Evolutionary conservation across 2,329 filamentous ascomycete species (phyloP), one percentile per base, ranked within the genome.

Genomic region (Apiospora marii): DNA sequence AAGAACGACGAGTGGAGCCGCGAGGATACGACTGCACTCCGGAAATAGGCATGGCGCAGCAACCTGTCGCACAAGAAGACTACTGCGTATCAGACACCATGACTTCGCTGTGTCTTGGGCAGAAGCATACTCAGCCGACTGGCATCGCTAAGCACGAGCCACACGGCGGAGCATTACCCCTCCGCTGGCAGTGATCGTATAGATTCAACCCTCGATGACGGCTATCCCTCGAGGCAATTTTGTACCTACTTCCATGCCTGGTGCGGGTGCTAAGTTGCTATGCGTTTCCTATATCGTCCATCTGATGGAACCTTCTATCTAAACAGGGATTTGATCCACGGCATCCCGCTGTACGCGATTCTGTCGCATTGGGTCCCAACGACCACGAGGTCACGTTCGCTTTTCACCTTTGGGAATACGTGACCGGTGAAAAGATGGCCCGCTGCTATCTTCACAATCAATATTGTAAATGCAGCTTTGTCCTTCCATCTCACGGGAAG

Each of bases 381-480:
- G 22, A 70, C 27, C 13, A 70, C 16, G 68, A 70, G 68, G 48
- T 70, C 12, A 70, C 46, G 6, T 70, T 49, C 37, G 4, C 7
- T 37, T 37, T 37, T 37, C 7, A 37, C 7, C 7, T 37, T 37
- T 37, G 7, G 7, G 34, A 37, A 37, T 37, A 37, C 7, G 7
- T 37, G 7, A 37, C 34, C 34, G 34, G 7, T 37, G 7, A 37
- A 37, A 37, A 37, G 7, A 37, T 37, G 7, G 34, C 34, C 7
- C 34, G 34, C 7, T 37, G 7, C 7, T 37, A 37, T 37, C 34
- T 37, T 37, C 7, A 37, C 7, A 37, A 37, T 37, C 7, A 37
- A 37, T 37, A 37, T 37, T 37, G 7, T 37, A 37, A 7, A 37
- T 37, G 7, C 7, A 37, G 34, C 7, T 37, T 37, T 37, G 7